Evolutionary conservation across 1,284 basidiomycete genomes (phyloP).

Genomic region (Cutaneotrichosporon cutaneum): DNA sequence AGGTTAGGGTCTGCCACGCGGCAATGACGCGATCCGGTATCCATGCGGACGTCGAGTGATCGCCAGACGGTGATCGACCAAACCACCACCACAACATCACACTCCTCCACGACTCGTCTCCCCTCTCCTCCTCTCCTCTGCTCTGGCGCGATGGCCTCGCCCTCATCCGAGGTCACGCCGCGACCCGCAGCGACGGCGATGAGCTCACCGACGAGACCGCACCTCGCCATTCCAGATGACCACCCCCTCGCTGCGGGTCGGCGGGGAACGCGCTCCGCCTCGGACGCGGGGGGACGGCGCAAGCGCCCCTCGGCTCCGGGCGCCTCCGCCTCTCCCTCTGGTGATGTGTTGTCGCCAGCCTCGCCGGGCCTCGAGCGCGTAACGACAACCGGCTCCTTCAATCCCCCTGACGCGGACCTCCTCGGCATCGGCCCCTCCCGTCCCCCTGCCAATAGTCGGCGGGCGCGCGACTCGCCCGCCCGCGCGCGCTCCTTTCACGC

Average conservation of each 20-base stretch:
- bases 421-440: constrained; percentile 10
- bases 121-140: too few relatives aligned
- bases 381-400: not conserved
- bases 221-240: constrained; percentile 1
- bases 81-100: not conserved
- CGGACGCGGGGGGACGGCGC: not conserved
- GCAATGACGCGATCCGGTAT: not conserved
- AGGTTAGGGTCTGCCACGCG: not conserved
- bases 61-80: not conserved
- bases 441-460: not conserved
- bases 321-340: not conserved
- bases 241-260: constrained; percentile 3
- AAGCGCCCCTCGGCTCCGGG: not conserved
- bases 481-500: constrained; percentile 5
- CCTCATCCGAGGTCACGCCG: not conserved
- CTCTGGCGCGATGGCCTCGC: constrained; percentile 6
- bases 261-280: not conserved
- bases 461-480: constrained; percentile 7
- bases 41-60: not conserved
- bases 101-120: not conserved
- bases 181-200: not conserved
- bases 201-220: not conserved
- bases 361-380: not conserved
- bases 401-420: constrained; percentile 9
- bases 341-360: not conserved